These are phyloP conservation scores for Aureobasidium sp. DNA, from an alignment of 2,329 filamentous ascomycete species.

Conservation along the genomic window DNA sequence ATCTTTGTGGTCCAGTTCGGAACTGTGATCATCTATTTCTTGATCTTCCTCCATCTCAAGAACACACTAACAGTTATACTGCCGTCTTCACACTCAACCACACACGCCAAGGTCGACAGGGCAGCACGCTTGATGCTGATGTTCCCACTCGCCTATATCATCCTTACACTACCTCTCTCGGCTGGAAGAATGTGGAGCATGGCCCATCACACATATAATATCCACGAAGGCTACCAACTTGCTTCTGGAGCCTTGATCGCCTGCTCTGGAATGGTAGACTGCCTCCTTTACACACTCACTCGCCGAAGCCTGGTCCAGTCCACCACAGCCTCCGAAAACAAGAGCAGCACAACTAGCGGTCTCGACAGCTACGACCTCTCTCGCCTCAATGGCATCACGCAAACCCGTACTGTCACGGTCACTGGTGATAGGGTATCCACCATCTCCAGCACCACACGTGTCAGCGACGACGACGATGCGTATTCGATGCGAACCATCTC, in stretches of 20 bases:
- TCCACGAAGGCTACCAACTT: conserved; percentile 37
- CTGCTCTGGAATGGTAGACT: conserved; percentile 51
- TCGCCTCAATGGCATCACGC: conserved; percentile 20
- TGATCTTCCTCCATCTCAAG: conserved; percentile 23
- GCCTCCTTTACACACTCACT: conserved; percentile 49
- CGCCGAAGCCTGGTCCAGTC: conserved; percentile 43
- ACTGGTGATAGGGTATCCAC: conserved; percentile 4
- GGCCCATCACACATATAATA: conserved; percentile 34
- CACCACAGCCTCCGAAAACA: not conserved
- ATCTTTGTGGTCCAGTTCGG: conserved; percentile 50
- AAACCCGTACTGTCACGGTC: conserved; percentile 22
- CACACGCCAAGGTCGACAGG: conserved; percentile 23
- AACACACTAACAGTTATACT: conserved; percentile 11
- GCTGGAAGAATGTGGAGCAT: conserved; percentile 56
- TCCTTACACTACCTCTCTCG: conserved; percentile 60
- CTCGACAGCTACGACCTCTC: conserved; percentile 4
- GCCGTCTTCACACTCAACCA: conserved; percentile 10
- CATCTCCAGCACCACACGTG: not conserved
- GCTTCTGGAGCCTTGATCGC: conserved; percentile 48
- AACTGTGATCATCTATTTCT: conserved; percentile 42
- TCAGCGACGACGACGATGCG: not conserved
- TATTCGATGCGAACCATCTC: conserved; percentile 1
- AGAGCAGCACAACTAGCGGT: not conserved
- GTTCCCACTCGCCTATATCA: conserved; percentile 59
- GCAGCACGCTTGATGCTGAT: conserved; percentile 52